Evolutionary conservation across 78 protist species (phyloP), one percentile per base, ranked within the genome.

Genomic region (Dictyostelium purpureum): DNA sequence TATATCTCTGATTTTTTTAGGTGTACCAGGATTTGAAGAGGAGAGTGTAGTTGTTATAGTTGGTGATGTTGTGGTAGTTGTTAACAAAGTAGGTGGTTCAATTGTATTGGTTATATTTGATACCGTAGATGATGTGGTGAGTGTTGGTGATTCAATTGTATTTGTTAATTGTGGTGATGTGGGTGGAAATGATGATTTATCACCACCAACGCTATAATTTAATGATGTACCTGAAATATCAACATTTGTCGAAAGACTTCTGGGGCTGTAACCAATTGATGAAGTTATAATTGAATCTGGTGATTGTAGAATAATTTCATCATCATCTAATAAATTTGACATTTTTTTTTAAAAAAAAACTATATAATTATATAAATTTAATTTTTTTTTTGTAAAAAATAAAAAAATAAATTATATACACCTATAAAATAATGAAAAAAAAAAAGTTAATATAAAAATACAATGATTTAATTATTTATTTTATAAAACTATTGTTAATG

Each of bases 311-410:
- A 77, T 77, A 12, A 77, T 35, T 57, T 77, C 85, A 57, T 76
- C 81, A 52, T 77, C 85, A 59, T 77, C 85, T 24, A 77, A 38
- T 40, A 77, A 57, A 37, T 40, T n/a, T 77, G 85, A 47, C 81
- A 37, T 37, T 63, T 14, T 61, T 61, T 61, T 12, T 61, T 28
- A 11, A n/a, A n/a, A n/a, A n/a, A n/a, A n/a, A n/a, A n/a, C n/a
- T n/a, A n/a, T n/a, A n/a, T n/a, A n/a, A n/a, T n/a, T n/a, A n/a
- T n/a, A n/a, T n/a, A n/a, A n/a, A n/a, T 12, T 61, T 33, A 18
- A 31, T 14, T 16, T 61, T 33, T 28, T 16, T 33, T 63, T 31
- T 63, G 12, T 14, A 14, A 28, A 28, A n/a, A 26, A 6, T 57
- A 49, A 54, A 6, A 54, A 7, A 9, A 43, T 43, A 43, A 9